These are phyloP conservation scores for Neofusicoccum cordaticola DNA, from an alignment of 2,329 filamentous ascomycete genomes.

Conservation along the genomic window DNA sequence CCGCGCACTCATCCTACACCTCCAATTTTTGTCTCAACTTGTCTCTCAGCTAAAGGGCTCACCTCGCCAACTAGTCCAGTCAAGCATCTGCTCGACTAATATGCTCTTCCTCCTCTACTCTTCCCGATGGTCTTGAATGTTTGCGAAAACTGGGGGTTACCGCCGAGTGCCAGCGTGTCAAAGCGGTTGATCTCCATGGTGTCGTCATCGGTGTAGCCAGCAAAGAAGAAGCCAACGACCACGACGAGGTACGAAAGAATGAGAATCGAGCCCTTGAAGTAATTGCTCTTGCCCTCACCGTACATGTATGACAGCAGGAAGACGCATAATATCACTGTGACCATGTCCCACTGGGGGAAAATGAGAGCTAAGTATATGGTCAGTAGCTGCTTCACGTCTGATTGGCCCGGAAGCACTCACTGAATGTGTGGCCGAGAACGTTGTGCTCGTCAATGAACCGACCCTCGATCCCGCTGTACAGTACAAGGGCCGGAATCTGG, in stretches of 20 bases:
- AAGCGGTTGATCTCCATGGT: slow-evolving; percentile 33
- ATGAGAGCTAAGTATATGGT: slow-evolving; percentile 59
- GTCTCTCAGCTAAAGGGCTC: neutral
- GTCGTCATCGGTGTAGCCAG: slow-evolving; percentile 59
- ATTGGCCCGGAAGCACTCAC: slow-evolving; percentile 34
- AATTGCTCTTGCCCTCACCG: slow-evolving; percentile 98
- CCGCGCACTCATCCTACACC: neutral
- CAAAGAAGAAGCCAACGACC: slow-evolving; percentile 86
- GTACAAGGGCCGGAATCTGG: slow-evolving; percentile 87
- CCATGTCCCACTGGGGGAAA: slow-evolving; percentile 99
- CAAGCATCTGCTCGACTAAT: neutral
- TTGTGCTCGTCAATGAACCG: slow-evolving; percentile 54
- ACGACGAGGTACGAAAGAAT: slow-evolving; percentile 92
- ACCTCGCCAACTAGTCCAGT: neutral
- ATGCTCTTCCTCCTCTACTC: slow-evolving; percentile 7
- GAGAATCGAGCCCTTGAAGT: slow-evolving; percentile 97
- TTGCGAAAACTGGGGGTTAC: slow-evolving; percentile 9
- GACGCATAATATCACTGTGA: slow-evolving; percentile 92
- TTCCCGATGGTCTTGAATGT: slow-evolving; percentile 14
- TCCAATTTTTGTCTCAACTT: neutral
- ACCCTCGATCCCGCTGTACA: slow-evolving; percentile 79
- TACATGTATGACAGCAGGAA: slow-evolving; percentile 98
- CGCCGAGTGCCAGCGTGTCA: slow-evolving; percentile 36
- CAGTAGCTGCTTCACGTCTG: neutral
- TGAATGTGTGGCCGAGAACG: slow-evolving; percentile 65